phyloP scores from a whole-genome alignment of 805 yeast species.

The Lipomyces chichibuensis region DNA sequence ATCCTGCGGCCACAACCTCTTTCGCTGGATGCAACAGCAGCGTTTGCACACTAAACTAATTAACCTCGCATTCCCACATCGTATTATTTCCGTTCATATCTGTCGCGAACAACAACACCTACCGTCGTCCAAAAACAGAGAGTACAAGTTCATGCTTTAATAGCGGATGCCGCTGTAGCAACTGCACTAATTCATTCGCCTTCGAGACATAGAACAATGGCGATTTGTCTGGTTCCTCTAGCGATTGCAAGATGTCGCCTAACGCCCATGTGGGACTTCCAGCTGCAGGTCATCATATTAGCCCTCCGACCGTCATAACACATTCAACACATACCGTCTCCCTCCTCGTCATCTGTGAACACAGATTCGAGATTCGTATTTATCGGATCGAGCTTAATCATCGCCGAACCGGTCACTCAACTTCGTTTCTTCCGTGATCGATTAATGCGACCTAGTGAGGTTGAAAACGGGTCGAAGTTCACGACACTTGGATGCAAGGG shows the following conservation, averaged over 20 bases:
- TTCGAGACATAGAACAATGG: conserved; percentile 57
- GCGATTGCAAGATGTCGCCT: conserved; percentile 61
- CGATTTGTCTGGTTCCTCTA: conserved; percentile 57
- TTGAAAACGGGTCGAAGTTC: background rate
- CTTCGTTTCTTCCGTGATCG: background rate
- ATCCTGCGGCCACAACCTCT: conserved; percentile 74
- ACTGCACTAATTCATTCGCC: conserved; percentile 65
- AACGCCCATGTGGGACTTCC: conserved; percentile 63
- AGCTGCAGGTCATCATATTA: background rate
- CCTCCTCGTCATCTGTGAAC: conserved; percentile 13
- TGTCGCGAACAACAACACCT: background rate
- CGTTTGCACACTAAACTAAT: conserved; percentile 55
- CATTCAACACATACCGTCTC: conserved; percentile 14
- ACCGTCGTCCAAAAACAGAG: conserved; percentile 42
- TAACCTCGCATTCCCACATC: background rate
- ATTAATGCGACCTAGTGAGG: background rate
- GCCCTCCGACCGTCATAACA: background rate
- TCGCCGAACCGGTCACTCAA: background rate
- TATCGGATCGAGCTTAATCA: conserved; percentile 29
- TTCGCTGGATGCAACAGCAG: conserved; percentile 61
- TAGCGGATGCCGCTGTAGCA: conserved; percentile 60
- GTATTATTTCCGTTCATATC: background rate
- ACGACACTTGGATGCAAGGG: background rate
- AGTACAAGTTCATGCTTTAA: conserved; percentile 64
- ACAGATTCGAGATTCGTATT: conserved; percentile 19